Percentiles rank a stretch among this genome's conserved stretches.
phyloP scores from a whole-genome alignment of 2,329 filamentous ascomycete genomes.

The Penicillium concentricum region DNA sequence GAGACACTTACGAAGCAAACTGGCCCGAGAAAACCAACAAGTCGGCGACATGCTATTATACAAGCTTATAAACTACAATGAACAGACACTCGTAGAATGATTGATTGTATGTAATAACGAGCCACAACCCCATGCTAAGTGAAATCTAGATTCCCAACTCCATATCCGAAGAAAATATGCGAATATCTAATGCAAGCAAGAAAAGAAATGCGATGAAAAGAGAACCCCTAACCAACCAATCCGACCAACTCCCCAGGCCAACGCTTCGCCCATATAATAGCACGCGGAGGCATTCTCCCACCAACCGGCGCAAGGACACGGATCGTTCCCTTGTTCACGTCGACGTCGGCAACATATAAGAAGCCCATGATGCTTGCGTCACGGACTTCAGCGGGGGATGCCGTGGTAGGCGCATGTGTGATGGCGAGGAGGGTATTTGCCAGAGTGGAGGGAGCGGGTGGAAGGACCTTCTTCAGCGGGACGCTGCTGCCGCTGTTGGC shows the following conservation, averaged over 20 bases:
- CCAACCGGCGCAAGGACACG: conserved; percentile 81
- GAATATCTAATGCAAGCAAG: background rate
- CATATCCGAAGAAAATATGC: background rate
- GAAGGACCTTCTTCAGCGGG: conserved; percentile 61
- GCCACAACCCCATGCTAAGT: conserved; percentile 5
- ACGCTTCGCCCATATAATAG: conserved; percentile 72
- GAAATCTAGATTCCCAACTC: background rate
- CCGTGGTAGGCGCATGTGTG: conserved; percentile 70
- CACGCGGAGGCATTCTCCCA: conserved; percentile 73
- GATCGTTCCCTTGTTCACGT: conserved; percentile 77
- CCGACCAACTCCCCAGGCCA: conserved; percentile 87
- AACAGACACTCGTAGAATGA: background rate
- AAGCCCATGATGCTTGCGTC: conserved; percentile 88
- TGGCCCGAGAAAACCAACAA: background rate
- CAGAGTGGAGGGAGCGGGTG: conserved; percentile 60
- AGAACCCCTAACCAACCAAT: conserved; percentile 56
- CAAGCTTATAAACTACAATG: background rate
- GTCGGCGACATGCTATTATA: background rate
- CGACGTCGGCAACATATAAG: conserved; percentile 87
- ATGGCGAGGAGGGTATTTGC: conserved; percentile 82
- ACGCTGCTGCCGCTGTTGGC: conserved; percentile 23
- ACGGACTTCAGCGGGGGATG: conserved; percentile 69
- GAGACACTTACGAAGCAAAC: background rate
- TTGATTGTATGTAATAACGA: background rate
- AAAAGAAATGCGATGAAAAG: background rate